Evolutionary conservation across 352 stramenopile species (phyloP), one percentile per base, ranked within the genome.

Genomic region (Pythium pyrilobum): DNA sequence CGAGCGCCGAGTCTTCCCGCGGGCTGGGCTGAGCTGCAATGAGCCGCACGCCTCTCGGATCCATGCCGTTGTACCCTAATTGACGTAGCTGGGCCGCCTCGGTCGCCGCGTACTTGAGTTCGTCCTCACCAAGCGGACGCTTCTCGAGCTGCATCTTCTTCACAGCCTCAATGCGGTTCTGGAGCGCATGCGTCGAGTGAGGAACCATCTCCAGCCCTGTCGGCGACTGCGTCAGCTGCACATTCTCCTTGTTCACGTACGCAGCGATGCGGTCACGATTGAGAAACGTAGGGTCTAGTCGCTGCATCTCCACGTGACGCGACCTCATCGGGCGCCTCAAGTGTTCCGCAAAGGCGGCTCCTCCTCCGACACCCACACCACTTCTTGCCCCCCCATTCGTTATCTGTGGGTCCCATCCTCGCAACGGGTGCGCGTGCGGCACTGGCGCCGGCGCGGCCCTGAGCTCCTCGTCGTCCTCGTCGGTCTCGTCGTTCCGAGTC

Each of bases 381-480:
- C 4, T 12, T 46, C 25, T 4, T 23, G 21, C 10, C 7, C 6
- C 23, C 18, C 27, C 33, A 20, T 29, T 41, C 31, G 21, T 32
- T 10, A 36, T 60, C 43, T 28, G 67, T 34, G 12, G 59, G 50
- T 36, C 81, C 50, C 36, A 63, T 25, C 49, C 44, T 21, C 66
- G 55, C 16, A 87, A 36, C n/a, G 78, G 78, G 23, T 89, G 78
- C 11, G 63, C 60, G 41, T 89, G 78, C 3, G 78, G 78, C 25
- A 67, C 45, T 6, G 78, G 78, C 34, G 76, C 51, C 13, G 67
- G 55, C 44, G 74, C 65, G 15, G 65, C 72, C 3, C 59, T 52
- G 34, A 67, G 23, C 10, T 59, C 20, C 8, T 74, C 65, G 3
- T 80, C 66, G 3, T 71, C 64, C 0, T 31, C 54, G 9, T 62